Base-by-base conservation (phyloP, 257 asterid genomes). In the Henckelia pumila region DNA sequence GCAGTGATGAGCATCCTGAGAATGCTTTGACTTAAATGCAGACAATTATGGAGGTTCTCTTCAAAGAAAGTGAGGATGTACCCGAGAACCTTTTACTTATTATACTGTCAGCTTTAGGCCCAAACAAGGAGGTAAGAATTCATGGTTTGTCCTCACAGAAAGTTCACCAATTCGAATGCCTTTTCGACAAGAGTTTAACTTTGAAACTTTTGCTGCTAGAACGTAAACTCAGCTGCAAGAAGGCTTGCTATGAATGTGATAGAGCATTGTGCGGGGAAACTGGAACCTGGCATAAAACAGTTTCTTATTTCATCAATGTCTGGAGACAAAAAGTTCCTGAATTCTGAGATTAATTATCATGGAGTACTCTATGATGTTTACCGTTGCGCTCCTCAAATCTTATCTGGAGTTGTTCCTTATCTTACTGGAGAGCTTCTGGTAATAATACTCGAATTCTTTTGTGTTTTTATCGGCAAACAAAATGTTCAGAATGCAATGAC, bases 341-440 rank as follows among this genome's bases (percentile, higher is more conserved):
- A 88, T 63, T 64, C 76, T 79, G 85, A 87, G 70, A 79, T 86
- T 61, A 89, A 86, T 75, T 83, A 86, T 78, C 86, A 85, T 66
- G 85, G 82, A 67, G 93, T 91, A 68, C 80, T 94, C 62, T 88
- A 94, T 73, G 86, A 94, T 74, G 82, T 91, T 73, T 85, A 80
- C 71, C 77, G 74, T 16, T 87, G 89, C 77, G 92, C 93, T 70
- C 98, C 98, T 69, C 93, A 89, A 69, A 84, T 89, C 59, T 74
- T 94, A 72, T 80, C 88, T 50, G 98, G 99, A 79, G 95, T 89
- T 71, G 90, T 89, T 71, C 95, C 99, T 69, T 89, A 87, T 78
- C 79, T 94, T 70, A 91, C 95, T n/a, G 98, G 94, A 75, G 99
- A 94, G 83, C 87, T 94, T 64, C 85, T 87, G 99, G 99, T 94